Evolutionary conservation across 352 stramenopile genomes (phyloP), one percentile per base, ranked within the genome.

Genomic region (Phytopythium litorale): DNA sequence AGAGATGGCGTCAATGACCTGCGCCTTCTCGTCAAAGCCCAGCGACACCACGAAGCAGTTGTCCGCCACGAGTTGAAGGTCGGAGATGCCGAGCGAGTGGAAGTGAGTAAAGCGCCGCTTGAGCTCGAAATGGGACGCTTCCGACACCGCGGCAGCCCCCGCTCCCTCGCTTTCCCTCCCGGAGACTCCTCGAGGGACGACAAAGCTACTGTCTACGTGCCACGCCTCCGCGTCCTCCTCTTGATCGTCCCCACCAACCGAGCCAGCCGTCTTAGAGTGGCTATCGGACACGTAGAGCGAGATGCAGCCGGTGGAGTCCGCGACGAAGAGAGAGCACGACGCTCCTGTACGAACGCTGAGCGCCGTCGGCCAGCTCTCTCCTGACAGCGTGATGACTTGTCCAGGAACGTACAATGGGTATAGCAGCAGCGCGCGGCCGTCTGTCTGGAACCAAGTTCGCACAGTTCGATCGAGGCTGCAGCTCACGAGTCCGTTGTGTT

Each of bases 11-110:
- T 93, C 82, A 15, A 90, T 73, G 18, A 93, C 45, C 43, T 89
- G 80, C 2, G 81, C 80, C 32, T 88, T 91, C 21, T 90, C 74
- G 45, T 93, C 84, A 56, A 86, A 93, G 8, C 77, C 79, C 16
- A 93, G 72, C 1, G 84, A 91, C 11, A 92, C 79, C 12, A 93
- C 71, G 48, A 92, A 81, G 38, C 79, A 90, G 62, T 81, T 83
- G 55, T 88, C 80, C 9, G 76, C 75, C 16, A 93, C 64, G 32
- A 89, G 60, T 52, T 81, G 63, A 19, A 91, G 63, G 25, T 72
- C 68, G 1, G 77, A 70, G 40, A 93, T 72, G 4, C 84, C 79
- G 12, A 91, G 78, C 9, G 74, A 70, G 51, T 93, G 81, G 38
- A 89, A 90, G 28, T 89, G 72, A 4, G 65, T 56, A 60, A 82